Percentiles rank a stretch among this genome's conserved stretches.
Conservation (phyloP, 192 early-diverging fungal species). For the Obelidium mucronatum region DNA sequence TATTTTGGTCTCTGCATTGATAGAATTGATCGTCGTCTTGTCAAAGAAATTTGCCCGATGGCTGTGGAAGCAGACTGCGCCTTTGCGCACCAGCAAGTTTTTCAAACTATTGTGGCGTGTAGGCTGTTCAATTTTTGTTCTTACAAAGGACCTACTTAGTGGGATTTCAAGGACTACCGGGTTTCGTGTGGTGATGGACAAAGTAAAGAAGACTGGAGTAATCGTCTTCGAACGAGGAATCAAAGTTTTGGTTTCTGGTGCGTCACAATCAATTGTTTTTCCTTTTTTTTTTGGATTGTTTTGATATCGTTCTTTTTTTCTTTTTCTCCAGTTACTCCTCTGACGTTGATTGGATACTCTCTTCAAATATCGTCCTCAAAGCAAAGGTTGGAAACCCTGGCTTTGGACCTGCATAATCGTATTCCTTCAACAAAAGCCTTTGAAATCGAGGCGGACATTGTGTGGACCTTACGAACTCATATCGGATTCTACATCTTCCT, state of each 20-base stretch:
- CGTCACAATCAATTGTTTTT: background rate
- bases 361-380: background rate
- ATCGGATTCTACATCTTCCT: slow-evolving; percentile 5
- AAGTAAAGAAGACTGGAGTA: background rate
- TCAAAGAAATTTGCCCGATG: slow-evolving; percentile 10
- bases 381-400: background rate
- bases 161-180: too few species aligned
- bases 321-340: slow-evolving; percentile 18
- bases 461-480: background rate
- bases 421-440: background rate
- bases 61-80: slow-evolving; percentile 16
- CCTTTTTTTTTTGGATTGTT: background rate
- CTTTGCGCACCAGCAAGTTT: slow-evolving; percentile 8
- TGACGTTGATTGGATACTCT: slow-evolving; percentile 20
- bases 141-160: too few species aligned
- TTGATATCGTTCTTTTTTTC: background rate
- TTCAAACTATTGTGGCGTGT: background rate
- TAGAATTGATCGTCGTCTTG: background rate
- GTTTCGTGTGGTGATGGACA: background rate
- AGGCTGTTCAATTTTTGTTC: too few species aligned
- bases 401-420: background rate
- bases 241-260: slow-evolving; percentile 2
- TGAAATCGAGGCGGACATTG: background rate
- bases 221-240: too few species aligned
- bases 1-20: too few species aligned